Evolutionary conservation across 176 grass and related monocot species (phyloP), one percentile per base, ranked within the genome.

Genomic region (Olyra latifolia): DNA sequence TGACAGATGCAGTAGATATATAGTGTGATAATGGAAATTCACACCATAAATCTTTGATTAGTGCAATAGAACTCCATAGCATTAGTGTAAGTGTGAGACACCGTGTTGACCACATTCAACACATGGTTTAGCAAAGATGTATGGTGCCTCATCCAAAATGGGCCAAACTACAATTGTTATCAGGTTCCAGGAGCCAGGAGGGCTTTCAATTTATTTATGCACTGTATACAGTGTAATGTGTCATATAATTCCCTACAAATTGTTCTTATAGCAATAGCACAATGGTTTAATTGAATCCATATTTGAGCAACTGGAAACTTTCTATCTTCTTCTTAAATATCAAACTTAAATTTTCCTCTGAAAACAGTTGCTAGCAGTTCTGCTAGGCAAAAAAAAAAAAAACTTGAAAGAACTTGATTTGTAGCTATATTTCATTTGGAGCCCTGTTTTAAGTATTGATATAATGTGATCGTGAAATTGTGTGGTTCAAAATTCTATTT

Each of bases 51-150:
- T 29, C 17, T 15, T 75, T 62, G 17, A 77, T 76, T 44, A 25
- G 39, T 61, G 15, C 27, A 42, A 76, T 45, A 59, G 60, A 76
- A 29, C 32, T 66, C 9, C 39, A 66, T 78, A 66, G 22, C 30
- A 79, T 53, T 50, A 68, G 39, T 39, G 64, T 66, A 47, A 41
- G 49, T 79, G 47, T 32, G n/a, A 53, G 66, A 80, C 14, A 79
- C 57, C 41, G 20, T n/a, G 45, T 40, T 50, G 62, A 65, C 62
- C 35, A 35, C 62, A 39, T 20, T 66, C 40, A 41, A 22, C 38
- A 12, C 49, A 54, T 69, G 14, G 49, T 79, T 42, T 80, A 23
- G 35, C 65, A 24, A 23, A 68, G 22, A 41, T 41, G 48, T 38
- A 80, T 80, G 11, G 28, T 29, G 23, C 23, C 24, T 80, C 48